Percentiles rank a stretch among this genome's conserved stretches.
phyloP scores from a whole-genome alignment of 108 stramenopile species.

The Fragilaria crotonensis region DNA sequence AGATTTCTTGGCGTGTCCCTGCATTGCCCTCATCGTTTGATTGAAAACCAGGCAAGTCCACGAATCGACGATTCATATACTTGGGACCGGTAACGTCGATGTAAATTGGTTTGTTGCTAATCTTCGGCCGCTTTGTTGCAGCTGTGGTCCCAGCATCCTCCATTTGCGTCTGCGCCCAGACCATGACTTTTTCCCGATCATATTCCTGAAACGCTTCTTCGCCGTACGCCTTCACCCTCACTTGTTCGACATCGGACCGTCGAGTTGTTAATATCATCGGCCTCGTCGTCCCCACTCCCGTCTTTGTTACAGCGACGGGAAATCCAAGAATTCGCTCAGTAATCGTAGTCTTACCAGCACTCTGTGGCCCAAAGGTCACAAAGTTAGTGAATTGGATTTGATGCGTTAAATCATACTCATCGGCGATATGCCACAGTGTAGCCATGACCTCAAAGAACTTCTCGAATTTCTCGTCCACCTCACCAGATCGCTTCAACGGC shows the following conservation, averaged over 20 bases:
- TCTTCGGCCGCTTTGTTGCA: too few species aligned
- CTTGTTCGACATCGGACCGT: not conserved
- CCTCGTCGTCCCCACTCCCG: not conserved
- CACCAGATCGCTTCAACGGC: not conserved
- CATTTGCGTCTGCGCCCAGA: not conserved
- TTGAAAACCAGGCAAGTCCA: not conserved
- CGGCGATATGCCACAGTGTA: not conserved
- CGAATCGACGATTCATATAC: not conserved
- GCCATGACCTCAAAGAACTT: not conserved
- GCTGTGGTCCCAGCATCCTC: not conserved
- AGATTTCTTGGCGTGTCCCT: not conserved
- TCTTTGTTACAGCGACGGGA: not conserved
- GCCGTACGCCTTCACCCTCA: not conserved
- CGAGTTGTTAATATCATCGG: not conserved
- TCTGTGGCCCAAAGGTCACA: not conserved
- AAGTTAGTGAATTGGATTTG: not conserved
- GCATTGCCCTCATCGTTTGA: not conserved
- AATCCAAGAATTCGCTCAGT: not conserved
- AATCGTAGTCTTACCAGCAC: not conserved
- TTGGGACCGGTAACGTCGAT: not conserved
- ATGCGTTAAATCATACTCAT: not conserved
- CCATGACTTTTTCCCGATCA: not conserved
- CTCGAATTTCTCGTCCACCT: not conserved
- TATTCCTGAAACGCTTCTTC: not conserved
- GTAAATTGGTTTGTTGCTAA: not conserved